Percentiles rank a stretch among this genome's conserved stretches.
These are phyloP conservation scores for Nakaseomyces glabratus DNA, from an alignment of 1,139 yeast species.

Conservation along the genomic window DNA sequence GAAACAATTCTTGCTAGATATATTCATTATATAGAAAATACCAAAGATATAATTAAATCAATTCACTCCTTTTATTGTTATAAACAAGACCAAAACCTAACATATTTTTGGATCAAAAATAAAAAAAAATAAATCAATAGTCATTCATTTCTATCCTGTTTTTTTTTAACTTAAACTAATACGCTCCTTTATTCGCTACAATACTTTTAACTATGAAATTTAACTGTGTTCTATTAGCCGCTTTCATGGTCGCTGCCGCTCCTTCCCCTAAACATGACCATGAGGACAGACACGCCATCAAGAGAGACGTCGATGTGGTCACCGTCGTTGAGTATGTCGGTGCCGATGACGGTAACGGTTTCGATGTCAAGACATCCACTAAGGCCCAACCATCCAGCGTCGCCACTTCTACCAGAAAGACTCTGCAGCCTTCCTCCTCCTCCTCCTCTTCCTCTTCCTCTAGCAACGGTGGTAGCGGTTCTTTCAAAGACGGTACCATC, in stretches of 20 bases:
- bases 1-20: too few species aligned
- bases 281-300: slow-evolving; percentile 38
- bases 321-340: slow-evolving; percentile 43
- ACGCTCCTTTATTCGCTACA: slow-evolving; percentile 12
- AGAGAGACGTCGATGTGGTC: slow-evolving; percentile 32
- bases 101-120: too few species aligned
- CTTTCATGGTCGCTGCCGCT: slow-evolving; percentile 21
- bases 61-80: too few species aligned
- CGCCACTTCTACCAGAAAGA: slow-evolving; percentile 19
- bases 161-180: background rate
- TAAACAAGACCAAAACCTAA: too few species aligned
- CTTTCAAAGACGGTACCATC: slow-evolving; percentile 73
- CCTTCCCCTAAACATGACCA: slow-evolving; percentile 44
- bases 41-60: too few species aligned
- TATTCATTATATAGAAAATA: too few species aligned
- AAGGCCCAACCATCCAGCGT: slow-evolving; percentile 10
- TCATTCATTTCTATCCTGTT: too few species aligned
- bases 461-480: slow-evolving; percentile 27
- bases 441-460: slow-evolving; percentile 15
- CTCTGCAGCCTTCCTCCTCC: slow-evolving; percentile 18
- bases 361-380: slow-evolving; percentile 4
- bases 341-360: slow-evolving; percentile 31
- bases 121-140: too few species aligned
- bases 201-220: slow-evolving; percentile 7
- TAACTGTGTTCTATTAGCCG: slow-evolving; percentile 12